Evolutionary conservation across 495 filamentous ascomycete species (phyloP).

Genomic region (Glarea lozoyensis): DNA sequence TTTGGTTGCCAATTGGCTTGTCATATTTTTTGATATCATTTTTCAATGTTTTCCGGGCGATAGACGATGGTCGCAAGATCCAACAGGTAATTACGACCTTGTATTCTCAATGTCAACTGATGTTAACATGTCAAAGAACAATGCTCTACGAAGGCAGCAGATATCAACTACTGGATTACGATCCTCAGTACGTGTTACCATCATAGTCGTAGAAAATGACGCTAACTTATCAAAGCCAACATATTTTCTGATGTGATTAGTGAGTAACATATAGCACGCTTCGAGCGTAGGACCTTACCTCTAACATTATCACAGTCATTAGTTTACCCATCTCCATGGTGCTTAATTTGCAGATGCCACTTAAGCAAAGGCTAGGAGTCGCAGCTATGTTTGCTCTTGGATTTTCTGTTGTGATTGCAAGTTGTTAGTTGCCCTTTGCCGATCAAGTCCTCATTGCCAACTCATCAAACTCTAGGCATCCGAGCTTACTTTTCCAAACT

Average conservation of each 20-base stretch:
- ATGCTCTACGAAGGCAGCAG: slow-evolving; percentile 1
- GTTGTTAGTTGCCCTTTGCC: too few species aligned
- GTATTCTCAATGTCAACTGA: too few species aligned
- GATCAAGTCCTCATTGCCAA: too few species aligned
- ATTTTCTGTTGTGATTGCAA: background rate
- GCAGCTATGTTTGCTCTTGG: background rate
- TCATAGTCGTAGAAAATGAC: too few species aligned
- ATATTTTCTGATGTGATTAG: too few species aligned
- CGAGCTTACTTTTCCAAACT: background rate
- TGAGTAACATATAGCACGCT: too few species aligned
- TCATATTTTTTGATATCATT: slow-evolving; percentile 4
- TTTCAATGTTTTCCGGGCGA: slow-evolving; percentile 2
- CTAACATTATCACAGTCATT: slow-evolving; percentile 48
- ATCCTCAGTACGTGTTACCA: too few species aligned
- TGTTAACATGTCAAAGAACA: too few species aligned
- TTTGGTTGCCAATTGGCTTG: background rate
- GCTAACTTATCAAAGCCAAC: too few species aligned
- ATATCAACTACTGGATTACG: slow-evolving; percentile 5
- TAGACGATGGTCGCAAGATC: background rate
- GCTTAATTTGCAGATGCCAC: slow-evolving; percentile 44
- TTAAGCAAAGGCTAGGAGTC: slow-evolving; percentile 31
- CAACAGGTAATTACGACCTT: too few species aligned
- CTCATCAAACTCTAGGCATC: too few species aligned
- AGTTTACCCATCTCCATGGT: slow-evolving; percentile 50
- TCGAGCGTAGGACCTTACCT: too few species aligned